Evolutionary conservation across 208 protist genomes (phyloP).

Genomic region (Trypanosoma avium): DNA sequence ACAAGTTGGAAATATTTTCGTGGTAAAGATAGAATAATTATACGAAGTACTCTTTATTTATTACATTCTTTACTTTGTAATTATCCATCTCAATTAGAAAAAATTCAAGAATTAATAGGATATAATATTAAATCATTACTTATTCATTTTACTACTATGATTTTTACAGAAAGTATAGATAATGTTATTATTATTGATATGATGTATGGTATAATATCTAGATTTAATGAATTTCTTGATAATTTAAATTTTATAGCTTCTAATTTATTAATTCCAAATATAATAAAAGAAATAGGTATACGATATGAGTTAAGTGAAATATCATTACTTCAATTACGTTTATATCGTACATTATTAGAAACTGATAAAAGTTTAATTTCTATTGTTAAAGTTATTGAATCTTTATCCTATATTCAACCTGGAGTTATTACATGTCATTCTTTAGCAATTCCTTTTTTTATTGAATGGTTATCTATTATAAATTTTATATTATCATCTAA

Average conservation of each 20-base stretch:
- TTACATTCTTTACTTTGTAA: slow-evolving; percentile 27
- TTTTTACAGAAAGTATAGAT: slow-evolving; percentile 12
- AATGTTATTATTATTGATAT: slow-evolving; percentile 13
- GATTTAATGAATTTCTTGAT: slow-evolving; percentile 21
- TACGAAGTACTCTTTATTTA: slow-evolving; percentile 23
- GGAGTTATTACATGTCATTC: slow-evolving; percentile 14
- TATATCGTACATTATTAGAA: slow-evolving; percentile 11
- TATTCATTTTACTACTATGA: background rate
- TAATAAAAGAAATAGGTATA: slow-evolving; percentile 14
- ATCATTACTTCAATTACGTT: slow-evolving; percentile 16
- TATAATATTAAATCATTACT: slow-evolving; percentile 13
- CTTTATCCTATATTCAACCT: slow-evolving; percentile 9
- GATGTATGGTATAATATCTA: slow-evolving; percentile 17
- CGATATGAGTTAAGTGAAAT: slow-evolving; percentile 6
- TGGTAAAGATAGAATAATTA: slow-evolving; percentile 7
- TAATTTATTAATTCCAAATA: slow-evolving; percentile 14
- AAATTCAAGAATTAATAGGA: slow-evolving; percentile 25
- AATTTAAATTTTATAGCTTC: slow-evolving; percentile 12
- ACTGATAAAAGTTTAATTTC: background rate
- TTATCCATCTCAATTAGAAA: slow-evolving; percentile 27
- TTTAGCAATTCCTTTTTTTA: slow-evolving; percentile 16
- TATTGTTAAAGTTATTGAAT: background rate
- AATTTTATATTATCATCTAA: background rate
- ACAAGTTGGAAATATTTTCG: slow-evolving; percentile 14
- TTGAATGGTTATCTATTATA: slow-evolving; percentile 19